Evolutionary conservation across 2,329 filamentous ascomycete genomes (phyloP), one percentile per base, ranked within the genome.

Genomic region (Lecanoromycetidae sp.): DNA sequence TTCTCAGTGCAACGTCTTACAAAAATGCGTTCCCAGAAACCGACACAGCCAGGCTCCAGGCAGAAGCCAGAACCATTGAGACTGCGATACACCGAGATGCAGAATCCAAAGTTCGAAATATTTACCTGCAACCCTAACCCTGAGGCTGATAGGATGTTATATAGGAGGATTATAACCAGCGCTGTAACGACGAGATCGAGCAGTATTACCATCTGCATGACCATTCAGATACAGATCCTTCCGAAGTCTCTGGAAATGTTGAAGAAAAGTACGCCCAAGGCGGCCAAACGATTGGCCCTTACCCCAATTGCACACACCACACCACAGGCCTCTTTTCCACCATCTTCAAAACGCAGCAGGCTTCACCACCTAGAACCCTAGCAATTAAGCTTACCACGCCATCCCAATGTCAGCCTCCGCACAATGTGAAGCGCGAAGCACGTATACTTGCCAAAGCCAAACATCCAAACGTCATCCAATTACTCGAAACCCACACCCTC

Each of bases 361-460:
- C 57, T n/a, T 58, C 63, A 30, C 60, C 66, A 26, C 61, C 66
- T 51, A 54, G 60, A 54, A 54, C 76, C 9, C 71, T 82, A 5
- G 91, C 90, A 2, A 69, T 98, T 40, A 98, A 98, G 61, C 79
- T 95, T 50, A 94, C 91, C 29, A 79, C 78, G 23, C 80, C 85
- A 26, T 80, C 80, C 30, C 71, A 74, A 45, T 79, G 82, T 66
- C 74, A 80, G 30, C 79, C 84, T 49, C 91, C 91, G 8, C 91
- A 98, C 64, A 80, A 93, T 60, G 82, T 87, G 1, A 68, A 74
- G 38, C 79, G 85, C 35, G 91, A 98, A 67, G 80, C 80, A 44
- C 79, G 80, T 54, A 80, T 96, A 38, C 71, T 98, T 2, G 62
- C 63, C 23, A 64, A 69, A 9, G 70, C 69, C 22, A 72, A 71